Evolutionary conservation across 148 eudicot species (phyloP), one percentile per base, ranked within the genome.

Genomic region (Amaranthus hypochondriacus): DNA sequence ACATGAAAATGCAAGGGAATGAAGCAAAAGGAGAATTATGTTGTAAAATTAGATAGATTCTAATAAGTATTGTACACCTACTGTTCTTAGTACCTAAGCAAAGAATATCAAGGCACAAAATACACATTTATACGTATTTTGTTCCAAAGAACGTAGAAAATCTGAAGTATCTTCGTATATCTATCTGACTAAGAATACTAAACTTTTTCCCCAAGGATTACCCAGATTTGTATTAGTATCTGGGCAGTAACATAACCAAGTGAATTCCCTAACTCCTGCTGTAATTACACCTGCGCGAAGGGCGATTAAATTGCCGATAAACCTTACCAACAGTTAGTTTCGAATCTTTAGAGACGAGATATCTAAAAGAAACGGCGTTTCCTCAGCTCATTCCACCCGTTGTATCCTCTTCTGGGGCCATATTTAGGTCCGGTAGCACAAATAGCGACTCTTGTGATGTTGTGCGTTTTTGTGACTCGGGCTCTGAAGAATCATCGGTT

Each of bases 381-480:
- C 43, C 43, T 75, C 64, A 79, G 77, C 79, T 71, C 69, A 74
- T 56, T 48, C 71, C 73, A 21, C 52, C 74, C 5, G 70, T 47
- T 44, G 58, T 60, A 18, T 87, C 86, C 46, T 87, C 88, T 8
- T 82, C 89, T 0, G 94, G 91, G 39, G 60, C 74, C 87, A 86
- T 82, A 54, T 89, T 89, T 66, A 89, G 84, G 71, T 89, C 94
- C 70, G 94, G 94, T 47, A 89, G 75, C 83, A 80, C 71, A 61
- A 87, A 89, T 60, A 65, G 39, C 8, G 77, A 56, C 52, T 65
- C 73, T 39, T 66, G 79, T 14, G 73, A 75, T 9, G 75, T 46
- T 50, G 7, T 69, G 4, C 65, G 48, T 58, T 64, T 79, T 57
- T 75, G 57, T 59, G 69, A 51, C 5, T 50, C 21, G 3, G 69